Conservation (phyloP, 345 rosid species). For the Abelmoschus esculentus region DNA sequence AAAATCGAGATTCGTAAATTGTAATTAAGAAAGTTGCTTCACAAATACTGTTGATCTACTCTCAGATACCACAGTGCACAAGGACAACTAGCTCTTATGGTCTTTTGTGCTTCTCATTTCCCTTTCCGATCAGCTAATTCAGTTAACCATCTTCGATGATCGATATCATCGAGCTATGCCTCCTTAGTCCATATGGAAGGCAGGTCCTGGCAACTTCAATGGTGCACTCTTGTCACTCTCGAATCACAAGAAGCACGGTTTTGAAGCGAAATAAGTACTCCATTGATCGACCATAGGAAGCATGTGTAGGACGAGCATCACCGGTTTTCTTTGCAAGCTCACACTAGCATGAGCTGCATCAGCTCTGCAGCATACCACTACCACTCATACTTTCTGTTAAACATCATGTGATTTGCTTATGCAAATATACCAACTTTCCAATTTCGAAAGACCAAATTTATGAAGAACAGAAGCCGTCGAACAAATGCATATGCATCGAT, state of each 20-base stretch:
- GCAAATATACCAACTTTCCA: neutral
- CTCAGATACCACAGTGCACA: neutral
- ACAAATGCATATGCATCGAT: neutral
- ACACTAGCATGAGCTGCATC: neutral
- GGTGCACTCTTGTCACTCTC: neutral
- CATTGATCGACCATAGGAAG: neutral
- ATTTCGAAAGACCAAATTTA: neutral
- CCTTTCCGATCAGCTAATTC: neutral
- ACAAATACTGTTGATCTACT: neutral
- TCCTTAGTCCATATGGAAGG: too few relatives aligned
- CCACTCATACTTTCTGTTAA: neutral
- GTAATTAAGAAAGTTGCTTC: neutral
- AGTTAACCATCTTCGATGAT: neutral
- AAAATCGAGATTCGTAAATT: neutral
- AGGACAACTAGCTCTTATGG: neutral
- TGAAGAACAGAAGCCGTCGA: neutral
- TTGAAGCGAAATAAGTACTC: neutral
- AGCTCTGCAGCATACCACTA: neutral
- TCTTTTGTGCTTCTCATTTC: neutral
- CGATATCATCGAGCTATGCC: too few relatives aligned
- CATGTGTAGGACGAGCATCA: neutral
- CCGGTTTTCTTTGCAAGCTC: neutral
- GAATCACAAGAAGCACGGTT: neutral
- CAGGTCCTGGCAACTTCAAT: neutral
- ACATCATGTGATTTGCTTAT: neutral